Percentiles rank a stretch among this genome's conserved stretches.
Evolutionary conservation across 768 basidiomycete genomes (phyloP).

Genomic region (Collybia nuda): DNA sequence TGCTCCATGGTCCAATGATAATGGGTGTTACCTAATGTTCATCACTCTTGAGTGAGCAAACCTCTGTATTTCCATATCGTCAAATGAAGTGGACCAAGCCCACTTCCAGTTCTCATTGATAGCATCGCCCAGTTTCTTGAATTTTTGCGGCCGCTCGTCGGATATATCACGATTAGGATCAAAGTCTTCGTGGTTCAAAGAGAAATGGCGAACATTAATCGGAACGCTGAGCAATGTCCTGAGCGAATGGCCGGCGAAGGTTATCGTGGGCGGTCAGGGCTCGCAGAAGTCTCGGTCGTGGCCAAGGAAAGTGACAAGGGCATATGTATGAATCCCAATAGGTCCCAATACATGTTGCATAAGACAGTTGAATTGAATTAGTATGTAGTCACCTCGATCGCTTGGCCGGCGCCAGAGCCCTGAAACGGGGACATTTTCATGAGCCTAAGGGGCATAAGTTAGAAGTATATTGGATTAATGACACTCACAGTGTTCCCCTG

Average conservation of each 20-base stretch:
- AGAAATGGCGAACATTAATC: slow-evolving; percentile 42
- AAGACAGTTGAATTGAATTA: neutral
- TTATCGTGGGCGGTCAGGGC: slow-evolving; percentile 48
- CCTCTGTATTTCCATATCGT: slow-evolving; percentile 29
- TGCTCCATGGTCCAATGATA: no score
- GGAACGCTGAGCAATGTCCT: slow-evolving; percentile 35
- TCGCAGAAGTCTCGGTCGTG: slow-evolving; percentile 39
- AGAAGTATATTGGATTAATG: neutral
- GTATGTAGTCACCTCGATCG: neutral
- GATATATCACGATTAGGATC: slow-evolving; percentile 14
- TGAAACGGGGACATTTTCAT: slow-evolving; percentile 12
- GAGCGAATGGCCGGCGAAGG: slow-evolving; percentile 48
- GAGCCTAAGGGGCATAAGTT: neutral
- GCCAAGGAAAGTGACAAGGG: slow-evolving; percentile 43
- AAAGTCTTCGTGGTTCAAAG: slow-evolving; percentile 31
- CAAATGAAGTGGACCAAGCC: slow-evolving; percentile 53
- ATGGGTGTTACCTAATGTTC: no score
- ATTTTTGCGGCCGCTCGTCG: slow-evolving; percentile 28
- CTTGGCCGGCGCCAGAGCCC: slow-evolving; percentile 11
- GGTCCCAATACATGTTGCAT: slow-evolving; percentile 37
- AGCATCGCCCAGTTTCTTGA: slow-evolving; percentile 36
- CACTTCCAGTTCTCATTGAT: slow-evolving; percentile 60
- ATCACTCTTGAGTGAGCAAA: no score
- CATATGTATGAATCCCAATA: no score
- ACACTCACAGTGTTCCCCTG: no score